These are phyloP conservation scores for Lactarius psammicola DNA, from an alignment of 768 basidiomycete genomes.

Conservation along the genomic window DNA sequence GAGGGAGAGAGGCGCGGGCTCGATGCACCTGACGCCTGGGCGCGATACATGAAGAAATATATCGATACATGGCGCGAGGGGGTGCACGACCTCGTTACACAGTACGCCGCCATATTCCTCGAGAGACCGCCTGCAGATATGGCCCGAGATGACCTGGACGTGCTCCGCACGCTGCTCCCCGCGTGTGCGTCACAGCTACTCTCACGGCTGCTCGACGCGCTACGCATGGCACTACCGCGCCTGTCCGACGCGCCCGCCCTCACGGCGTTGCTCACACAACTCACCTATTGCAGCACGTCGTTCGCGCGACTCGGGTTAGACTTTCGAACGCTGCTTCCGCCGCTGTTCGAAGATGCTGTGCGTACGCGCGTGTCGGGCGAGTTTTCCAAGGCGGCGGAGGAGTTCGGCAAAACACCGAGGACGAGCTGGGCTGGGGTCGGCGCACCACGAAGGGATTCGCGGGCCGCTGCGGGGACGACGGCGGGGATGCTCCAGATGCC, in stretches of 20 bases:
- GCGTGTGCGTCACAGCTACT: slow-evolving; percentile 65
- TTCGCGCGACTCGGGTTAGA: slow-evolving; percentile 92
- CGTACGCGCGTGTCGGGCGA: slow-evolving; percentile 53
- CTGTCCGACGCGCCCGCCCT: slow-evolving; percentile 61
- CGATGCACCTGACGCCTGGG: slow-evolving; percentile 59
- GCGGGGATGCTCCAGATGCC: slow-evolving; percentile 53
- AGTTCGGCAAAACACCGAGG: slow-evolving; percentile 24
- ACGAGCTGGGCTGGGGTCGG: slow-evolving; percentile 23
- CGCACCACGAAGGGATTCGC: slow-evolving; percentile 27
- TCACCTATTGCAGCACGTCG: slow-evolving; percentile 78
- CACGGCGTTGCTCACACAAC: slow-evolving; percentile 84
- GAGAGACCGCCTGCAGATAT: slow-evolving; percentile 50
- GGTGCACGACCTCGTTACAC: slow-evolving; percentile 88
- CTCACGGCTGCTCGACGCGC: slow-evolving; percentile 62
- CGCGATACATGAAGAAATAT: slow-evolving; percentile 79
- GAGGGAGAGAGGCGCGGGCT: slow-evolving; percentile 42
- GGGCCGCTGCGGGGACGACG: slow-evolving; percentile 13
- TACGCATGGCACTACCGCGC: slow-evolving; percentile 60
- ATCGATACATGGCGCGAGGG: slow-evolving; percentile 91
- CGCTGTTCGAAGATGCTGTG: slow-evolving; percentile 67
- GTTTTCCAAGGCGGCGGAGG: slow-evolving; percentile 42
- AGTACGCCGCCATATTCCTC: slow-evolving; percentile 87
- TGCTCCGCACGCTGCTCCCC: slow-evolving; percentile 55
- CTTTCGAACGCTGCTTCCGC: slow-evolving; percentile 67
- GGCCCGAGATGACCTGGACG: slow-evolving; percentile 33